Evolutionary conservation across 108 stramenopile species (phyloP).

Genomic region (Cyclotella sp.): DNA sequence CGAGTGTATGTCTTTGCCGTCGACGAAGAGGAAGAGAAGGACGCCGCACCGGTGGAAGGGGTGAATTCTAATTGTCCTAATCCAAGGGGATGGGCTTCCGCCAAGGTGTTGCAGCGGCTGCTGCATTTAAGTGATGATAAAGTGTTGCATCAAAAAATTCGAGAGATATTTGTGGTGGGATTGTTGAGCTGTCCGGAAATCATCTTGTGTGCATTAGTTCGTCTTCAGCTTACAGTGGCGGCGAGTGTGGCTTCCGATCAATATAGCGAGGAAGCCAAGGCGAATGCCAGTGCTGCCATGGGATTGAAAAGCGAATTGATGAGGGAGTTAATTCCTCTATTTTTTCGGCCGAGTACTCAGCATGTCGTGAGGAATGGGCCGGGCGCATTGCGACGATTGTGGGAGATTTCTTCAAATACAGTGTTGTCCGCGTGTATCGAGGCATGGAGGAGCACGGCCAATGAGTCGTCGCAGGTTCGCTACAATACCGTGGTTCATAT

Average conservation of each 20-base stretch:
- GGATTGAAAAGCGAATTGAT: slow-evolving; percentile 90
- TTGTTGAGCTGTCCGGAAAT: slow-evolving; percentile 79
- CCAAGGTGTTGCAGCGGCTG: slow-evolving; percentile 74
- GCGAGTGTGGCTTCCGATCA: slow-evolving; percentile 30
- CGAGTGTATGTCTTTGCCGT: slow-evolving; percentile 72
- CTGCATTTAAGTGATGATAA: slow-evolving; percentile 81
- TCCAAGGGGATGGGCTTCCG: slow-evolving; percentile 78
- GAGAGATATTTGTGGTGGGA: slow-evolving; percentile 81
- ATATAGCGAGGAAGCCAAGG: slow-evolving; percentile 20
- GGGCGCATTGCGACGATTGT: slow-evolving; percentile 84
- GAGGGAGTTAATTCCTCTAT: slow-evolving; percentile 90
- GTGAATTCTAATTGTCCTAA: slow-evolving; percentile 49
- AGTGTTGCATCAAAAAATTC: slow-evolving; percentile 65
- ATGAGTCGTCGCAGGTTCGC: slow-evolving; percentile 59
- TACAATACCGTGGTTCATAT: slow-evolving; percentile 82
- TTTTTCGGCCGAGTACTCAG: slow-evolving; percentile 84
- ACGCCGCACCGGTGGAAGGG: slow-evolving; percentile 65
- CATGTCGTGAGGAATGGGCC: slow-evolving; percentile 78
- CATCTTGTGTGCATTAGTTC: slow-evolving; percentile 78
- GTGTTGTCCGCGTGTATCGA: slow-evolving; percentile 89
- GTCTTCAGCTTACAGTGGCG: slow-evolving; percentile 55
- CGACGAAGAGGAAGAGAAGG: slow-evolving; percentile 71
- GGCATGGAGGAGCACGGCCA: slow-evolving; percentile 82
- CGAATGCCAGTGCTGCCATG: slow-evolving; percentile 71
- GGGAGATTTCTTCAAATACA: slow-evolving; percentile 85